phyloP scores from a whole-genome alignment of 2,329 filamentous ascomycete species.

The Hymenotorrendiella dingleyae region DNA sequence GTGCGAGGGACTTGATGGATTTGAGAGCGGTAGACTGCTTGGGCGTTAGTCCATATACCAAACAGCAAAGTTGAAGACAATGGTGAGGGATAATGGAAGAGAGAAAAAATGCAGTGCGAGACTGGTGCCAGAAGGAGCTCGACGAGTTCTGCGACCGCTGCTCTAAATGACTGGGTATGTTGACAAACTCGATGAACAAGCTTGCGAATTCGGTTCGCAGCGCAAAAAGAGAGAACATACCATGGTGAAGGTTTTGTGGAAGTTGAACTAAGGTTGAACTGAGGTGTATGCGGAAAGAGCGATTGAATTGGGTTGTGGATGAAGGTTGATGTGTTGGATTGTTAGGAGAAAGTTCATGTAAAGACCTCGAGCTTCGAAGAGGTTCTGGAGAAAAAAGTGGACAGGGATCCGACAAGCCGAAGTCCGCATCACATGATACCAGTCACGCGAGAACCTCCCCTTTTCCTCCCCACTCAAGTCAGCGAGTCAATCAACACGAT shows the following conservation, averaged over 20 bases:
- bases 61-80: no score
- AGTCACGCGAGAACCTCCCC: no score
- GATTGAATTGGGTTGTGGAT: conserved; percentile 2
- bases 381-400: conserved; percentile 15
- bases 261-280: neutral
- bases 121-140: no score
- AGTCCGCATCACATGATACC: conserved; percentile 7
- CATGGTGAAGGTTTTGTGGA: conserved; percentile 17
- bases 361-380: conserved; percentile 21
- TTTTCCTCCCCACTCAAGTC: no score
- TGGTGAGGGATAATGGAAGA: neutral
- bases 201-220: no score
- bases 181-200: no score
- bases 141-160: no score
- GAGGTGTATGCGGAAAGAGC: conserved; percentile 3
- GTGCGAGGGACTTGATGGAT: conserved; percentile 89
- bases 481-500: no score
- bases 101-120: no score
- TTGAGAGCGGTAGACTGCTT: conserved; percentile 68
- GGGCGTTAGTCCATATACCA: no score
- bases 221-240: no score
- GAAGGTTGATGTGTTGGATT: conserved; percentile 1
- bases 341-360: conserved; percentile 1
- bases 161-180: no score
- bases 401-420: conserved; percentile 11